These are phyloP conservation scores for Boletus tylopilopsis DNA, from an alignment of 768 basidiomycete species.

Conservation along the genomic window DNA sequence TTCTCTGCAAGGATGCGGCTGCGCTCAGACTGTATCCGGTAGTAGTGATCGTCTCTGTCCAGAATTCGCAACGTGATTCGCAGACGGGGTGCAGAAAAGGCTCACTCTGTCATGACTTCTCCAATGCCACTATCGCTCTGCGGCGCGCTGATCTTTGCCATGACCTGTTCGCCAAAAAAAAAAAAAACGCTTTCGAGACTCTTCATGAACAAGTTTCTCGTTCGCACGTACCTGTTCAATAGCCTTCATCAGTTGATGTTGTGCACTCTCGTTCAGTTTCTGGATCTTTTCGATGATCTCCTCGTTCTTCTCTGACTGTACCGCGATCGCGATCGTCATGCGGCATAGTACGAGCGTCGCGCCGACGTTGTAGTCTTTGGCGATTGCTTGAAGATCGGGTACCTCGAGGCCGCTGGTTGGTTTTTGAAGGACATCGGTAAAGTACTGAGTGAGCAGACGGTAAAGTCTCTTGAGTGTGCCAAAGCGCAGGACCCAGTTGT, in stretches of 20 bases:
- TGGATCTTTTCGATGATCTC: constrained; percentile 89
- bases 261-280: constrained; percentile 73
- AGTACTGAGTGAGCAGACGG: constrained; percentile 86
- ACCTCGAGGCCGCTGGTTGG: constrained; percentile 76
- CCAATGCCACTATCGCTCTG: constrained; percentile 46
- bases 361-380: constrained; percentile 64
- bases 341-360: constrained; percentile 76
- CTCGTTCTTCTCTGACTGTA: constrained; percentile 86
- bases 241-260: constrained; percentile 88
- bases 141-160: constrained; percentile 62
- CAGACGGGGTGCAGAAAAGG: constrained; percentile 2
- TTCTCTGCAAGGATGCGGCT: constrained; percentile 79
- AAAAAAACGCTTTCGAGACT: neutral
- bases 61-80: neutral
- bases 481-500: constrained; percentile 90
- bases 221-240: constrained; percentile 79
- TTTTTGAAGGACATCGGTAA: constrained; percentile 77
- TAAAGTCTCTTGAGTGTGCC: constrained; percentile 80
- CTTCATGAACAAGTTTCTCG: neutral
- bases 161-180: constrained; percentile 48
- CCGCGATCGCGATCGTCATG: constrained; percentile 79
- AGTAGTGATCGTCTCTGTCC: constrained; percentile 82
- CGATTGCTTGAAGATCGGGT: constrained; percentile 82
- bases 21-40: constrained; percentile 76
- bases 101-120: constrained; percentile 78